Evolutionary conservation across 495 filamentous ascomycete species (phyloP).

Genomic region (Glonium stellatum): DNA sequence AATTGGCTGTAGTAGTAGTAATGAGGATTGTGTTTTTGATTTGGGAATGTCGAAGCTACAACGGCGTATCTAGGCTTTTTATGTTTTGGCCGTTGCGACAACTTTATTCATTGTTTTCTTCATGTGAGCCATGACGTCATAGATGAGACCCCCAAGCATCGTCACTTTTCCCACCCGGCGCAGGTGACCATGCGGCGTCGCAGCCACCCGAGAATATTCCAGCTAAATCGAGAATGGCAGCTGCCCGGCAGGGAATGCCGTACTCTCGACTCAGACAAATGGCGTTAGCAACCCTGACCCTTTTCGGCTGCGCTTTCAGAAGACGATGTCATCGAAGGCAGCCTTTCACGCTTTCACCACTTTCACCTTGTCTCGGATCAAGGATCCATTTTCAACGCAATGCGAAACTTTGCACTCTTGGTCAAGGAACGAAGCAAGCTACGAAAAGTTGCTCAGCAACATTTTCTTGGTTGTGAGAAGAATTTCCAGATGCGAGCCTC

Average conservation of each 20-base stretch:
- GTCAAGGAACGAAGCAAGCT: no score
- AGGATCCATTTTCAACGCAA: no score
- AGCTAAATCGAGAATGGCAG: neutral
- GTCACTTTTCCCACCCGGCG: neutral
- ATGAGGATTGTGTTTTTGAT: no score
- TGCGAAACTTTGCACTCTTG: no score
- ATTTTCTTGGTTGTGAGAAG: no score
- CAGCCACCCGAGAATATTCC: neutral
- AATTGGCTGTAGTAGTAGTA: no score
- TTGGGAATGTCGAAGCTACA: neutral
- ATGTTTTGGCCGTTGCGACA: neutral
- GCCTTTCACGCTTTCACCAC: no score
- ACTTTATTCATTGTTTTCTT: neutral
- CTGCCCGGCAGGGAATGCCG: neutral
- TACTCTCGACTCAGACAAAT: neutral
- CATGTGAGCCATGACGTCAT: neutral
- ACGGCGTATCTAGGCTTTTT: neutral
- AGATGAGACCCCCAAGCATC: neutral
- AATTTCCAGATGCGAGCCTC: no score
- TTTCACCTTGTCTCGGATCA: no score
- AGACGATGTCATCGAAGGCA: no score
- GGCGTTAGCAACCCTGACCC: neutral
- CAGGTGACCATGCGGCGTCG: neutral
- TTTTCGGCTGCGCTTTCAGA: neutral
- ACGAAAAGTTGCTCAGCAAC: no score